phyloP scores from a whole-genome alignment of 176 grass and related monocot genomes.

The Oryza brachyantha region DNA sequence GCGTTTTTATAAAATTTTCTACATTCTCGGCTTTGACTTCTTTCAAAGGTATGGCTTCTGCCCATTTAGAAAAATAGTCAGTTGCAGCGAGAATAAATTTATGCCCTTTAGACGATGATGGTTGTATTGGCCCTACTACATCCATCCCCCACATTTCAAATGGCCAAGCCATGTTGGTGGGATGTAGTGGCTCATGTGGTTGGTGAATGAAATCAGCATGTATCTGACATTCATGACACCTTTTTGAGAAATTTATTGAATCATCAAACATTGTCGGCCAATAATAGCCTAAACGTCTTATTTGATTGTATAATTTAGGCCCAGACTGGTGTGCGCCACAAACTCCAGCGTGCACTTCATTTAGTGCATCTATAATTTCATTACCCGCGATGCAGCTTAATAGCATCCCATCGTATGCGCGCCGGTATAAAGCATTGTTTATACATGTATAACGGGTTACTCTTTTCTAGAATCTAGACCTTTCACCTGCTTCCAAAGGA shows the following conservation, averaged over 20 bases:
- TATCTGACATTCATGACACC: neutral
- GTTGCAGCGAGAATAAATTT: neutral
- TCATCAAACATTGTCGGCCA: neutral
- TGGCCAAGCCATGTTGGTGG: neutral
- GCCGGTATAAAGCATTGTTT: neutral
- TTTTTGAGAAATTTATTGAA: neutral
- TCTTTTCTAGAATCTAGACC: neutral
- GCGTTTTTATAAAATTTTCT: neutral
- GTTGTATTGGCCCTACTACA: neutral
- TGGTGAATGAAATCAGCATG: slow-evolving; percentile 11
- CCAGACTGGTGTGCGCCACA: neutral
- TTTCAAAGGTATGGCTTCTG: neutral
- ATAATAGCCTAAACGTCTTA: neutral
- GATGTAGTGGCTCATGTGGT: neutral
- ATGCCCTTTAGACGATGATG: neutral
- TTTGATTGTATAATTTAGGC: neutral
- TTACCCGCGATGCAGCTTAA: neutral
- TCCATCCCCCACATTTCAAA: slow-evolving; percentile 25
- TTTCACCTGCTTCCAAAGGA: neutral
- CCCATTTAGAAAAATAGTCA: neutral
- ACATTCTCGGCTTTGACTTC: neutral
- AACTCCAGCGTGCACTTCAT: neutral
- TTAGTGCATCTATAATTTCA: neutral
- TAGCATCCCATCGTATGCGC: neutral
- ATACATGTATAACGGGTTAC: neutral